Conservation (phyloP, 306 rosid species). For the Albizia julibrissin region DNA sequence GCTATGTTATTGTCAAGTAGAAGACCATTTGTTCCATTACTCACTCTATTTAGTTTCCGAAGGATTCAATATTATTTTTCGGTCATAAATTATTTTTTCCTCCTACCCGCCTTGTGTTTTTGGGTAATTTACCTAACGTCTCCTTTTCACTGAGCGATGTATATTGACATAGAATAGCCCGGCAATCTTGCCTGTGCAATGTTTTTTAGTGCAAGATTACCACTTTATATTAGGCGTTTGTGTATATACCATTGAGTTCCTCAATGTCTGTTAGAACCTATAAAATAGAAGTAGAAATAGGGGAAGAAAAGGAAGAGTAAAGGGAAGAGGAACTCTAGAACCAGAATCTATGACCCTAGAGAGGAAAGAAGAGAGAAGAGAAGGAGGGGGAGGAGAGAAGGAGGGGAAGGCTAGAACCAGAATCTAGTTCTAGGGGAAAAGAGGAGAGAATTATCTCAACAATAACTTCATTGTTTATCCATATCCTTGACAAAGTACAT, state of each 20-base stretch:
- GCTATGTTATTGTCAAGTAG: neutral
- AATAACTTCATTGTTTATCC: too few relatives aligned
- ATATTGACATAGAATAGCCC: neutral
- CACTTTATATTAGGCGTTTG: neutral
- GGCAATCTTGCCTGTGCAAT: neutral
- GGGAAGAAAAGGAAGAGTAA: too few relatives aligned
- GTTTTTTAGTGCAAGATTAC: neutral
- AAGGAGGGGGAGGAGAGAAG: too few relatives aligned
- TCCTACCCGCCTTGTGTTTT: neutral
- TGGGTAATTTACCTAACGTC: neutral
- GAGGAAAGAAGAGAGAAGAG: too few relatives aligned
- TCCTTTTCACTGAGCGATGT: neutral
- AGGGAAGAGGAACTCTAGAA: too few relatives aligned
- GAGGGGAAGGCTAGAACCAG: too few relatives aligned
- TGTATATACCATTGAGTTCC: neutral
- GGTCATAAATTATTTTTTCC: neutral
- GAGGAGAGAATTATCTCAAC: too few relatives aligned
- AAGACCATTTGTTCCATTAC: neutral
- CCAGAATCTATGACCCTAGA: too few relatives aligned
- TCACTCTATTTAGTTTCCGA: neutral
- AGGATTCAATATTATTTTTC: neutral
- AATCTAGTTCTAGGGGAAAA: too few relatives aligned
- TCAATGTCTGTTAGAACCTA: neutral
- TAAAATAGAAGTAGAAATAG: too few relatives aligned
- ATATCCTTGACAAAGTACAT: too few relatives aligned